Conservation (phyloP, 305 asterid genomes). For the Stenogyne calaminthoides region DNA sequence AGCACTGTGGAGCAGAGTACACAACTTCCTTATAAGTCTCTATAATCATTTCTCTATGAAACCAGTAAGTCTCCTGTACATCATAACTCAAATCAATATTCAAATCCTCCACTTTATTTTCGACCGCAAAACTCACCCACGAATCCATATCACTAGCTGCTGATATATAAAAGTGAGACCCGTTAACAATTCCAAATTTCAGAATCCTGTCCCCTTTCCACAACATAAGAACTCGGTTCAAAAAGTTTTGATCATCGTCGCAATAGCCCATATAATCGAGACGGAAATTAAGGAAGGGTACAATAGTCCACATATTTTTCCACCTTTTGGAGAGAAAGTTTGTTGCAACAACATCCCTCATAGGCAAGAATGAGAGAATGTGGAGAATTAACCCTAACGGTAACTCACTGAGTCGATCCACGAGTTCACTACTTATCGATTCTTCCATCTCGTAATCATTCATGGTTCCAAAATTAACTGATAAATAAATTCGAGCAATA, state of each 20-base stretch:
- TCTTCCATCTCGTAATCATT: background rate
- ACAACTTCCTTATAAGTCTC: background rate
- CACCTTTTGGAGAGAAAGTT: constrained; percentile 2
- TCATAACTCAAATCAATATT: background rate
- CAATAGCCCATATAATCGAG: no score
- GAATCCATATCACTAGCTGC: background rate
- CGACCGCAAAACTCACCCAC: background rate
- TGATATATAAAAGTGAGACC: background rate
- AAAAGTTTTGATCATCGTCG: background rate
- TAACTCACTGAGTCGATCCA: constrained; percentile 20
- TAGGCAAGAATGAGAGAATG: background rate
- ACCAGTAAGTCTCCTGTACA: background rate
- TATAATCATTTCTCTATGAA: background rate
- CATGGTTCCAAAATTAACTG: background rate
- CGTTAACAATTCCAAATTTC: background rate
- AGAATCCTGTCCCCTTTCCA: constrained; percentile 14
- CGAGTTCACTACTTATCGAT: background rate
- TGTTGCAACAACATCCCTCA: background rate
- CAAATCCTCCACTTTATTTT: constrained; percentile 1
- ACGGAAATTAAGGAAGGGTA: background rate
- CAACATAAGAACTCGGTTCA: background rate
- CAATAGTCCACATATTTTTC: background rate
- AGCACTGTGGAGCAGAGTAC: background rate
- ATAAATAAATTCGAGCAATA: no score
- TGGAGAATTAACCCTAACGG: background rate